A percentile compares a stretch with the other conserved stretches of the same genome.
These are phyloP conservation scores for Diversispora eburnea DNA, from an alignment of 192 early-diverging fungal species.

Conservation along the genomic window DNA sequence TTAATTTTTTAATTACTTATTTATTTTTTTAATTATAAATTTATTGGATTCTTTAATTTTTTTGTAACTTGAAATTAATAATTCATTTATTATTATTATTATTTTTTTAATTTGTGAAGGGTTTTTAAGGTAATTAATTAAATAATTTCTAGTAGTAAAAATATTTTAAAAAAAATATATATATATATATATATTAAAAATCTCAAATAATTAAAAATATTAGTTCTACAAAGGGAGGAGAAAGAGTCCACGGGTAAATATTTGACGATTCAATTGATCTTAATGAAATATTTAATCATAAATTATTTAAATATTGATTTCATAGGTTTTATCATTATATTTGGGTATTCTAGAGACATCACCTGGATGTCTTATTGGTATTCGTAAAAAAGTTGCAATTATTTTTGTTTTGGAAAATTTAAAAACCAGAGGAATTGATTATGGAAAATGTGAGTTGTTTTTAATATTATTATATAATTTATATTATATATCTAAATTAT, in stretches of 20 bases:
- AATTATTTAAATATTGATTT: background rate
- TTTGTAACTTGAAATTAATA: too few relatives aligned
- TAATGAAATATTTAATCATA: background rate
- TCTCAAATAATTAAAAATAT: background rate
- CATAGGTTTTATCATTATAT: slow-evolving; percentile 32
- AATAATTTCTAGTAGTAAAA: too few relatives aligned
- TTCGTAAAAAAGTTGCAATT: slow-evolving; percentile 35
- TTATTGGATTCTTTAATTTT: background rate
- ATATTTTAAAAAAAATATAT: too few relatives aligned
- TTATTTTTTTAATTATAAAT: background rate
- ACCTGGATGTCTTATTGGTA: slow-evolving; percentile 16
- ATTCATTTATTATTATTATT: too few relatives aligned
- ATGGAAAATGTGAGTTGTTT: slow-evolving; percentile 31
- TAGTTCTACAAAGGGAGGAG: slow-evolving; percentile 26
- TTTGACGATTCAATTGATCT: too few relatives aligned
- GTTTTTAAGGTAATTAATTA: too few relatives aligned
- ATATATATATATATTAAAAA: background rate
- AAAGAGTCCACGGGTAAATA: slow-evolving; percentile 24
- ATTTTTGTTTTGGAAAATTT: slow-evolving; percentile 36
- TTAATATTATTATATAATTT: too few relatives aligned
- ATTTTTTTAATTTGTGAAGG: too few relatives aligned
- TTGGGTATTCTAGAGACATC: slow-evolving; percentile 30
- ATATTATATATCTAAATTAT: too few relatives aligned
- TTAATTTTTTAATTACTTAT: too few relatives aligned
- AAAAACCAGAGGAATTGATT: slow-evolving; percentile 25